phyloP scores from a whole-genome alignment of 164 flowering plant species.

The Echeveria elegans region DNA sequence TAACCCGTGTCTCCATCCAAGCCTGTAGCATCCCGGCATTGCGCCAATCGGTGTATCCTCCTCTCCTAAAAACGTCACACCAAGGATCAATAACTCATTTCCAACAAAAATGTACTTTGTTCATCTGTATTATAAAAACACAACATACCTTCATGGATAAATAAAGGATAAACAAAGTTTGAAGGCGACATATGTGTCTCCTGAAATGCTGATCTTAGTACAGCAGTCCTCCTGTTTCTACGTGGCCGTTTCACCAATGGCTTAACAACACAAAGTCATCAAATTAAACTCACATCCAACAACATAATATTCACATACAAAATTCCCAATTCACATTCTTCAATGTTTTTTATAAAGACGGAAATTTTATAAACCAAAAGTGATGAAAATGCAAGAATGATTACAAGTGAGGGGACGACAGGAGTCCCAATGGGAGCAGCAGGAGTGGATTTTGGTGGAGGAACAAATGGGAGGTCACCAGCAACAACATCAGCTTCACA shows the following conservation, averaged over 20 bases:
- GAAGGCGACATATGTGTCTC: constrained; percentile 78
- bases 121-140: background rate
- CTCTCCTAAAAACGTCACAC: constrained; percentile 47
- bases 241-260: constrained; percentile 62
- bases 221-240: constrained; percentile 74
- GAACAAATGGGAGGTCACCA: constrained; percentile 71
- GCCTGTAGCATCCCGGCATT: constrained; percentile 98
- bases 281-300: background rate
- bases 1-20: constrained; percentile 98
- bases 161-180: constrained; percentile 86
- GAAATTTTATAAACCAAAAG: no score
- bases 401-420: constrained; percentile 48
- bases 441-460: constrained; percentile 59
- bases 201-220: constrained; percentile 73
- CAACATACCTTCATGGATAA: constrained; percentile 84
- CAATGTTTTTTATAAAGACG: no score
- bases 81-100: background rate
- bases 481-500: constrained; percentile 90
- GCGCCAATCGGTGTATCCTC: constrained; percentile 98
- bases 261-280: constrained; percentile 14
- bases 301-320: background rate
- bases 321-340: no score
- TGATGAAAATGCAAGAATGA: no score
- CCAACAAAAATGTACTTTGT: background rate
- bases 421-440: constrained; percentile 81